A percentile compares a stretch with the other conserved stretches of the same genome.
phyloP scores from a whole-genome alignment of 164 flowering plant species.

The Umbellularia californica region DNA sequence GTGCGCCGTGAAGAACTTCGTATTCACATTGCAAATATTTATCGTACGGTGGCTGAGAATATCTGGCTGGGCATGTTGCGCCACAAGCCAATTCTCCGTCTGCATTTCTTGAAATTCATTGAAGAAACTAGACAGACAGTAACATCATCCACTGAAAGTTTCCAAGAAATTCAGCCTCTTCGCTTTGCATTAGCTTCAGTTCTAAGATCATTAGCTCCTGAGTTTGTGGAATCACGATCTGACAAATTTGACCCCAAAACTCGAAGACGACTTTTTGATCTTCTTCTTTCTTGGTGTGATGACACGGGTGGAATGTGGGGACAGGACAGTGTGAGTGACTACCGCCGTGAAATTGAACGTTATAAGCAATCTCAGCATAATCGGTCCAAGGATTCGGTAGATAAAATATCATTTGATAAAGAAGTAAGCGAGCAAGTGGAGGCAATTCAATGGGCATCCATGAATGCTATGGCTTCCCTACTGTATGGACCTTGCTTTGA shows the following conservation, averaged over 20 bases:
- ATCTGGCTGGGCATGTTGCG: constrained; percentile 93
- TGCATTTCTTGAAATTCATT: constrained; percentile 85
- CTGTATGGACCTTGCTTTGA: constrained; percentile 97
- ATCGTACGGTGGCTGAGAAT: constrained; percentile 86
- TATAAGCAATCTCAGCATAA: constrained; percentile 81
- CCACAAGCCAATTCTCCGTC: constrained; percentile 76
- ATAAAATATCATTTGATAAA: constrained; percentile 90
- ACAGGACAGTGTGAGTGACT: constrained; percentile 82
- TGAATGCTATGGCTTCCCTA: constrained; percentile 96
- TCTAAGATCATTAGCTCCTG: constrained; percentile 83
- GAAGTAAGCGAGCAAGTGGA: constrained; percentile 91
- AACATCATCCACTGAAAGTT: constrained; percentile 62
- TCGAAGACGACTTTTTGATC: constrained; percentile 85
- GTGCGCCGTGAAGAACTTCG: constrained; percentile 94
- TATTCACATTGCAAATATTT: constrained; percentile 83
- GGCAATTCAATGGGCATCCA: constrained; percentile 96
- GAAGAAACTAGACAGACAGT: constrained; percentile 74
- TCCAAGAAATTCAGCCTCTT: constrained; percentile 88
- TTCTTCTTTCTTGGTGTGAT: constrained; percentile 94
- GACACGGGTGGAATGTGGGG: constrained; percentile 74
- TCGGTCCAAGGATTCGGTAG: constrained; percentile 92
- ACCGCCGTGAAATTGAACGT: constrained; percentile 90
- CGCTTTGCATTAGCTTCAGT: constrained; percentile 95
- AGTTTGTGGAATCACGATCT: constrained; percentile 84
- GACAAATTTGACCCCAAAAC: constrained; percentile 89